Percentiles rank a stretch among this genome's conserved stretches.
phyloP scores from a whole-genome alignment of 2,329 filamentous ascomycete genomes.

The Balansia obtecta region DNA sequence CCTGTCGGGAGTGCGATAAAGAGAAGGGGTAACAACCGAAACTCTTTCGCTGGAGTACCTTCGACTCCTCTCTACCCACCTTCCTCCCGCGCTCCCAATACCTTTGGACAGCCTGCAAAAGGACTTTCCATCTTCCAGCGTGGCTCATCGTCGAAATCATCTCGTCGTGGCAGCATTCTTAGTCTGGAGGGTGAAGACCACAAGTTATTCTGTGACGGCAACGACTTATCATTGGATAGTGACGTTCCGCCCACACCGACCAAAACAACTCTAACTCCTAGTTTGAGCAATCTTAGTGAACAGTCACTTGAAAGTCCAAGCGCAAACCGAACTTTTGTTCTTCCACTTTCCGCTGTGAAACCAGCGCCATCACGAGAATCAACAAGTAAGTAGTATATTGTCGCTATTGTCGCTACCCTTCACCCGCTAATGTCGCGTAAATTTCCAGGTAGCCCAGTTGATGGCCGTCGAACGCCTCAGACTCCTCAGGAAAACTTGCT shows the following conservation, averaged over 20 bases:
- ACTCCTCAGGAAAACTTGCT: conserved; percentile 67
- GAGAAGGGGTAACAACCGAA: conserved; percentile 47
- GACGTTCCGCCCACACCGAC: conserved; percentile 92
- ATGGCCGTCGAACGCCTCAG: conserved; percentile 51
- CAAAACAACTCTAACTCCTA: conserved; percentile 46
- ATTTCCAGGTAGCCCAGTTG: conserved; percentile 46
- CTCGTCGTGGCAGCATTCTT: conserved; percentile 56
- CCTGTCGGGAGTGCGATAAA: conserved; percentile 49
- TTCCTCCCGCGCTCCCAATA: conserved; percentile 31
- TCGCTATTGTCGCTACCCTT: conserved; percentile 11
- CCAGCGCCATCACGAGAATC: conserved; percentile 20
- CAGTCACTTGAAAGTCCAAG: conserved; percentile 34
- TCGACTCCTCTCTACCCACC: conserved; percentile 67
- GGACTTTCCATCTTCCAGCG: conserved; percentile 56
- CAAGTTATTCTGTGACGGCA: conserved; percentile 27
- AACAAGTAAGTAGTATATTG: conserved; percentile 31
- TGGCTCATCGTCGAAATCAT: conserved; percentile 32
- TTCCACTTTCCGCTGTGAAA: conserved; percentile 29
- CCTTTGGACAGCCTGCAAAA: conserved; percentile 43
- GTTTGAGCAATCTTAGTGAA: conserved; percentile 25
- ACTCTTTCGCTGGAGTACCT: conserved; percentile 61
- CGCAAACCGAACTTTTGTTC: conserved; percentile 29
- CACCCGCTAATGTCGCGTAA: neutral
- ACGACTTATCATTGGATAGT: conserved; percentile 22
- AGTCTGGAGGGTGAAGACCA: conserved; percentile 71